A percentile compares a stretch with the other conserved stretches of the same genome.
phyloP scores from a whole-genome alignment of 371 early-diverging fungal species.

The Mucor indicus region DNA sequence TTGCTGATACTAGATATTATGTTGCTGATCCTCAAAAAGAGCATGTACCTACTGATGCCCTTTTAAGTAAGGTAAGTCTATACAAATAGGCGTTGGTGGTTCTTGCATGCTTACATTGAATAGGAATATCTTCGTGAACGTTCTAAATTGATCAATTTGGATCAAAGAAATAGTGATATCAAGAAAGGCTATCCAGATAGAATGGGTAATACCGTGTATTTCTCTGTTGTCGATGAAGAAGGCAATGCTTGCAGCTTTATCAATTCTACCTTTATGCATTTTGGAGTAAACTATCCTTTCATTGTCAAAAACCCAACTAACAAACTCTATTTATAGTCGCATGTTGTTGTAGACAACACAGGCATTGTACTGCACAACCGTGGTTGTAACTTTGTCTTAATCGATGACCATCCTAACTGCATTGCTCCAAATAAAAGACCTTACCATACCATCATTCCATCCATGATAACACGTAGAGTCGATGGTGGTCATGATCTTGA shows the following conservation, averaged over 20 bases:
- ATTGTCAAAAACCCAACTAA: background rate
- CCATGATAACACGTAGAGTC: slow-evolving; percentile 52
- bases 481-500: slow-evolving; percentile 39
- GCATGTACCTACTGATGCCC: slow-evolving; percentile 42
- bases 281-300: slow-evolving; percentile 46
- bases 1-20: slow-evolving; percentile 69
- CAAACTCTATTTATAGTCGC: slow-evolving; percentile 19
- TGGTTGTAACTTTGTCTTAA: slow-evolving; percentile 66
- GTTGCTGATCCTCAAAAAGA: slow-evolving; percentile 70
- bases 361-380: slow-evolving; percentile 80
- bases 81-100: background rate
- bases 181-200: slow-evolving; percentile 61
- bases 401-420: slow-evolving; percentile 64
- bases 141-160: slow-evolving; percentile 54
- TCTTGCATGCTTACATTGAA: background rate
- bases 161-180: slow-evolving; percentile 41
- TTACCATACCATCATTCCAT: slow-evolving; percentile 84
- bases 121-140: slow-evolving; percentile 58
- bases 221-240: slow-evolving; percentile 72
- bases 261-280: slow-evolving; percentile 57
- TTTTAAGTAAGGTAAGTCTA: slow-evolving; percentile 49
- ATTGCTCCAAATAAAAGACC: slow-evolving; percentile 77
- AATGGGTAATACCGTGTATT: slow-evolving; percentile 72
- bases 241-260: slow-evolving; percentile 88
- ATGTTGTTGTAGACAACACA: slow-evolving; percentile 57